Conservation (phyloP, 768 basidiomycete genomes). For the Boletus barrowsii region DNA sequence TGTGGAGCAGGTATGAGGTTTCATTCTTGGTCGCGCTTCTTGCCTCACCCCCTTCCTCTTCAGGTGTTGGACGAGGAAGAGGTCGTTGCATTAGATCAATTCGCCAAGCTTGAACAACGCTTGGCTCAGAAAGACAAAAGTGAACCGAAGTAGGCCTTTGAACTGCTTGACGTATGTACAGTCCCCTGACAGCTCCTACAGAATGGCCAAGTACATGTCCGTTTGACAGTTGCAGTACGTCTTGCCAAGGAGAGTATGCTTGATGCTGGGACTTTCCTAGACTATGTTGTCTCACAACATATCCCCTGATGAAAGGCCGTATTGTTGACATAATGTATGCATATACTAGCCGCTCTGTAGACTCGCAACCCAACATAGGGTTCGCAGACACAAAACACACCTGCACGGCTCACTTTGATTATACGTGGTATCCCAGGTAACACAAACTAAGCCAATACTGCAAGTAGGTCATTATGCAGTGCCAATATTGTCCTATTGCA, state of each 20-base stretch:
- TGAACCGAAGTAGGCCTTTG: slow-evolving; percentile 45
- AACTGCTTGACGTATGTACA: background rate
- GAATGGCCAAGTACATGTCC: slow-evolving; percentile 85
- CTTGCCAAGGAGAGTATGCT: background rate
- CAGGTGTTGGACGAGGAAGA: slow-evolving; percentile 93
- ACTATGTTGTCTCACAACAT: background rate
- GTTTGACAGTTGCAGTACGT: slow-evolving; percentile 35
- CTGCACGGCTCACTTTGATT: background rate
- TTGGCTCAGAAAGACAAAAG: slow-evolving; percentile 44
- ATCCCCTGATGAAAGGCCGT: background rate
- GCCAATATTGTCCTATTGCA: background rate
- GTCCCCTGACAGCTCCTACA: slow-evolving; percentile 26
- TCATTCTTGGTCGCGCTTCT: background rate
- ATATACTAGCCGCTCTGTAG: background rate
- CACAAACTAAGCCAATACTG: slow-evolving; percentile 8
- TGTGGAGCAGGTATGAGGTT: slow-evolving; percentile 68
- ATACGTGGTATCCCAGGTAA: slow-evolving; percentile 12
- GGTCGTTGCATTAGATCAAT: slow-evolving; percentile 80
- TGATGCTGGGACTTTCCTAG: background rate
- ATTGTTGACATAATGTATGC: background rate
- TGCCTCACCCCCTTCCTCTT: slow-evolving; percentile 5
- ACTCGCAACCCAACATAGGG: too few relatives aligned
- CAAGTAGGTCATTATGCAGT: background rate
- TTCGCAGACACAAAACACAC: too few relatives aligned
- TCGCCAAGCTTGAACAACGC: slow-evolving; percentile 79